Evolutionary conservation across 768 basidiomycete species (phyloP), one percentile per base, ranked within the genome.

Genomic region (Tricholomella constricta): DNA sequence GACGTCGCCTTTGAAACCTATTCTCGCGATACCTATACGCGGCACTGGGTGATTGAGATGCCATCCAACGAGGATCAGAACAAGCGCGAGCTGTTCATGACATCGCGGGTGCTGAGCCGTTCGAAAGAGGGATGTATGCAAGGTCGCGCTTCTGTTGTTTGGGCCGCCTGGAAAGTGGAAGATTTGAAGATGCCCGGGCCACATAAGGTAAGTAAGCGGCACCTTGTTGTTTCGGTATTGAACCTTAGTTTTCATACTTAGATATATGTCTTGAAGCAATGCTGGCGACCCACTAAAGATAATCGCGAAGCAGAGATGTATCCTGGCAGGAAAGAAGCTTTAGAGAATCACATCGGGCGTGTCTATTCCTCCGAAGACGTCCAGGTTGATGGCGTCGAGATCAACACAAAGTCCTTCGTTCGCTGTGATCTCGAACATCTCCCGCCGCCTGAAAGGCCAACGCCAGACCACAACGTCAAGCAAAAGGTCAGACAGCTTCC

Each of bases 11-110:
- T 32, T 10, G 20, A 32, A 3, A 8, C 23, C 22, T 46, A 46
- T 15, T 2, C 8, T 5, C 12, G 34, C n/a, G 14, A 20, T 34
- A 25, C 11, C 8, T 46, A 45, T n/a, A 32, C 25, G 2, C 27
- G 29, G 9, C 37, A 34, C 9, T 47, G 38, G 45, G 26, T 47
- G n/a, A n/a, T n/a, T 5, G 36, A 46, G 5, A 53, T 53, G 45
- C 38, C 52, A 23, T 32, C 52, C 6, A 43, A 23, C 17, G 17
- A 34, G 2, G n/a, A 23, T 8, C 5, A 14, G n/a, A n/a, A n/a
- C n/a, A n/a, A n/a, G n/a, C n/a, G n/a, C n/a, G n/a, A n/a, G n/a
- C n/a, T n/a, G n/a, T 52, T 52, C 17, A 10, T 52, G 17, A 52
- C 43, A 7, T 26, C 19, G 4, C 29, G 40, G 4, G 43, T 34